phyloP scores from a whole-genome alignment of 1,139 yeast genomes.

The Hemisphaericaspora xylanilytica region DNA sequence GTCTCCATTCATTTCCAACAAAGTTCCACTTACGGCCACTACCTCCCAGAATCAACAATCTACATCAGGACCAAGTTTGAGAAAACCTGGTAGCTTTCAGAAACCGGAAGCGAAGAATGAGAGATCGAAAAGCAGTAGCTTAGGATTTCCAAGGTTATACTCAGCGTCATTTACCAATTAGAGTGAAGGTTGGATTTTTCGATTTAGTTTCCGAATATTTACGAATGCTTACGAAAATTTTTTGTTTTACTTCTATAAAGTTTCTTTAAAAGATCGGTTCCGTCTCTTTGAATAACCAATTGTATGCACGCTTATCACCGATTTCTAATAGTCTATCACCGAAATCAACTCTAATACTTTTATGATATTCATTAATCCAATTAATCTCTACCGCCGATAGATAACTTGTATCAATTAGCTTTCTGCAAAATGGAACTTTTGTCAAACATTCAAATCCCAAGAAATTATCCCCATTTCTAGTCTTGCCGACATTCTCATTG shows the following conservation, averaged over 20 bases:
- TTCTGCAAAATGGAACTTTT: slow-evolving; percentile 52
- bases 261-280: slow-evolving; percentile 26
- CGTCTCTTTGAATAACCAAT: slow-evolving; percentile 42
- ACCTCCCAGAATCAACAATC: slow-evolving; percentile 7
- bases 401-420: slow-evolving; percentile 39
- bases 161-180: slow-evolving; percentile 23
- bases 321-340: slow-evolving; percentile 32
- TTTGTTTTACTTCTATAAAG: no score
- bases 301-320: slow-evolving; percentile 39
- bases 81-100: slow-evolving; percentile 55
- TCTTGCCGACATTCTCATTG: slow-evolving; percentile 30
- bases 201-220: not conserved
- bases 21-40: slow-evolving; percentile 19
- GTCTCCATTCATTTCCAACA: slow-evolving; percentile 40
- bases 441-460: slow-evolving; percentile 52
- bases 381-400: slow-evolving; percentile 39
- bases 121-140: slow-evolving; percentile 20
- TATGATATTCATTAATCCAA: slow-evolving; percentile 54
- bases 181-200: slow-evolving; percentile 1
- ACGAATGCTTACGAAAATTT: not conserved
- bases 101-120: slow-evolving; percentile 24
- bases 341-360: slow-evolving; percentile 35
- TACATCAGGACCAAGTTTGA: slow-evolving; percentile 26
- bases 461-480: slow-evolving; percentile 34
- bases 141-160: slow-evolving; percentile 26